Evolutionary conservation across 345 rosid species (phyloP).

Genomic region (Salix dunnii): DNA sequence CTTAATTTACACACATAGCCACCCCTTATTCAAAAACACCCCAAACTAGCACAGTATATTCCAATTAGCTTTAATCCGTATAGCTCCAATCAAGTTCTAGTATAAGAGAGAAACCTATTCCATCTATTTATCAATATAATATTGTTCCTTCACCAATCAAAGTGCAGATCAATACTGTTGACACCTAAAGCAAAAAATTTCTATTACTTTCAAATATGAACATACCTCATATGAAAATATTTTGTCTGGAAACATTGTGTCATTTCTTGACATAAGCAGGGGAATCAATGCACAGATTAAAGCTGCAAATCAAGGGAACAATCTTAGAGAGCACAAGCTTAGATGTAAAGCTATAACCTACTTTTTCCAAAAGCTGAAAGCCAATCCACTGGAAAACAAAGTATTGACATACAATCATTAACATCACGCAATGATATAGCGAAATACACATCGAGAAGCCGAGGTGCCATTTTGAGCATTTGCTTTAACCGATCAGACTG

Average conservation of each 20-base stretch:
- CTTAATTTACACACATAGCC: too few relatives aligned
- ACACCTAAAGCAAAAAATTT: not conserved
- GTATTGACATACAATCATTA: slow-evolving; percentile 64
- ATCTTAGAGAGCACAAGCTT: not conserved
- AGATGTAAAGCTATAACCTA: not conserved
- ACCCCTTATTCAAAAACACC: too few relatives aligned
- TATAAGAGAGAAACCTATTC: not conserved
- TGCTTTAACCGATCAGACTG: slow-evolving; percentile 75
- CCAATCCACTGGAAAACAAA: not conserved
- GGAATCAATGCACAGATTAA: slow-evolving; percentile 85
- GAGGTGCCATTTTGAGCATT: slow-evolving; percentile 62
- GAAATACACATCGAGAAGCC: slow-evolving; percentile 73
- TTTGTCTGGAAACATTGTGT: slow-evolving; percentile 72
- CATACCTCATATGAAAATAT: slow-evolving; percentile 70
- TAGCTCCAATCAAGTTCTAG: not conserved
- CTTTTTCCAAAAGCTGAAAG: not conserved
- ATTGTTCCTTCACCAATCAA: not conserved
- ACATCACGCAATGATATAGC: slow-evolving; percentile 63
- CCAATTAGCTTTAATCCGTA: not conserved
- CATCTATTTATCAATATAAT: not conserved
- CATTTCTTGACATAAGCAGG: slow-evolving; percentile 74
- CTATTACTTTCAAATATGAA: slow-evolving; percentile 7
- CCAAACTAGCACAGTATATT: not conserved
- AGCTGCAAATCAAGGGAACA: slow-evolving; percentile 50
- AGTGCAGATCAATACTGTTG: not conserved